A percentile compares a stretch with the other conserved stretches of the same genome.
Evolutionary conservation across 2,329 filamentous ascomycete species (phyloP).

Genomic region (Hansfordia pulvinata): DNA sequence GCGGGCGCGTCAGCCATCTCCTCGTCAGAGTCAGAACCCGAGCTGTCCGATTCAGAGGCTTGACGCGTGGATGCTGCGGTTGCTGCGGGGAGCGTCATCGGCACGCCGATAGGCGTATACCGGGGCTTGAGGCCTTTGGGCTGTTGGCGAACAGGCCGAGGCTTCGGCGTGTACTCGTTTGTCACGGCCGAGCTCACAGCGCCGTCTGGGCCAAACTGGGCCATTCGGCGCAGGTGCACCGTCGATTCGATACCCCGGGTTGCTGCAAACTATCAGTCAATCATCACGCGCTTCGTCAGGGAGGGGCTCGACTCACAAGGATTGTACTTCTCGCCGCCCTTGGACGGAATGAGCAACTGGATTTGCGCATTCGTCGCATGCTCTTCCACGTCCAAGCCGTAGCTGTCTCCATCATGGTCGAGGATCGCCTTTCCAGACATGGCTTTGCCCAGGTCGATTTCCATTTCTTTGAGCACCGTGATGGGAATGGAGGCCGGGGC

Average conservation of each 20-base stretch:
- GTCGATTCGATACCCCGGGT: constrained; percentile 39
- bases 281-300: constrained; percentile 3
- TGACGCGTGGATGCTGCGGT: constrained; percentile 9
- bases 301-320: constrained; percentile 27
- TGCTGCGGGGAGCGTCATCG: constrained; percentile 10
- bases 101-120: constrained; percentile 51
- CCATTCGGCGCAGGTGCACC: constrained; percentile 51
- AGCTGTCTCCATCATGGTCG: constrained; percentile 50
- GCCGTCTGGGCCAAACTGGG: constrained; percentile 34
- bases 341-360: constrained; percentile 46
- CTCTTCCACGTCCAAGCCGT: constrained; percentile 41
- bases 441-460: constrained; percentile 43
- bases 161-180: constrained; percentile 27
- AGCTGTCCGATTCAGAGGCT: constrained; percentile 19
- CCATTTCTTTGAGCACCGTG: constrained; percentile 49
- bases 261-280: constrained; percentile 18
- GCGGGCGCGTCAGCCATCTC: constrained; percentile 28
- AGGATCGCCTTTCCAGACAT: constrained; percentile 39
- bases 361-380: constrained; percentile 36
- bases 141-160: constrained; percentile 43
- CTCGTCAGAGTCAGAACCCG: constrained; percentile 29
- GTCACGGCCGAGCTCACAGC: constrained; percentile 23
- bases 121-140: constrained; percentile 54
- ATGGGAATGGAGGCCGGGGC: constrained; percentile 58
- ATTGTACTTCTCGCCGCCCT: constrained; percentile 38